These are phyloP conservation scores for Zygosaccharomyces pseudobailii DNA, from an alignment of 1,139 yeast species.

Conservation along the genomic window DNA sequence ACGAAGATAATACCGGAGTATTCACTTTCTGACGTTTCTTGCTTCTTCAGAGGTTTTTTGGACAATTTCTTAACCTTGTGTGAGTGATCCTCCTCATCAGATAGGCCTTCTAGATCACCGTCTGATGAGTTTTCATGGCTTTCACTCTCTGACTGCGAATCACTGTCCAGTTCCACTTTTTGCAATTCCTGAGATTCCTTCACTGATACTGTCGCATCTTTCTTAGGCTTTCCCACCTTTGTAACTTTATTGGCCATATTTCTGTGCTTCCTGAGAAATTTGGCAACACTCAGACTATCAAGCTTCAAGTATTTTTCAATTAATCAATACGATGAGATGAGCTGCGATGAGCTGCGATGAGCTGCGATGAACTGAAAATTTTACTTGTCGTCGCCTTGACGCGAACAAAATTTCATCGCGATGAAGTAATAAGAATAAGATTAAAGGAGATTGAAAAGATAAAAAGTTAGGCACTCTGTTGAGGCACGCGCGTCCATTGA, in stretches of 20 bases:
- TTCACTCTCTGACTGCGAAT: slow-evolving; percentile 9
- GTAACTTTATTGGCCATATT: neutral
- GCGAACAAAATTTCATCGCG: neutral
- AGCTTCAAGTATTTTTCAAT: too few relatives aligned
- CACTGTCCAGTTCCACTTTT: slow-evolving; percentile 1
- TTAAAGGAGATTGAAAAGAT: neutral
- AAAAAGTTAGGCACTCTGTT: too few relatives aligned
- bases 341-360: slow-evolving; percentile 10
- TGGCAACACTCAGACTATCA: too few relatives aligned
- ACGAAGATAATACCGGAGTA: slow-evolving; percentile 70
- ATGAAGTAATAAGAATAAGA: neutral
- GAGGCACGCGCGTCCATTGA: neutral
- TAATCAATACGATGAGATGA: neutral
- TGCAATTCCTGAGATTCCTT: neutral
- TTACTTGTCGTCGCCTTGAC: slow-evolving; percentile 9
- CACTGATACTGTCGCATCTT: slow-evolving; percentile 2
- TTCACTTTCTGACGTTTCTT: slow-evolving; percentile 21
- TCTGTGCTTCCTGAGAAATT: neutral
- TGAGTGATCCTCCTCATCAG: slow-evolving; percentile 31
- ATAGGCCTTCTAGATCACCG: slow-evolving; percentile 34
- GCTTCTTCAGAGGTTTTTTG: slow-evolving; percentile 21
- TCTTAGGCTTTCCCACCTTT: neutral
- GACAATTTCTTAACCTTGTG: slow-evolving; percentile 32
- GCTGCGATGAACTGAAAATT: slow-evolving; percentile 19
- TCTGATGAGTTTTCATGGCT: slow-evolving; percentile 19